These are phyloP conservation scores for Cryphonectria naterciae DNA, from an alignment of 2,329 filamentous ascomycete species.

Conservation along the genomic window DNA sequence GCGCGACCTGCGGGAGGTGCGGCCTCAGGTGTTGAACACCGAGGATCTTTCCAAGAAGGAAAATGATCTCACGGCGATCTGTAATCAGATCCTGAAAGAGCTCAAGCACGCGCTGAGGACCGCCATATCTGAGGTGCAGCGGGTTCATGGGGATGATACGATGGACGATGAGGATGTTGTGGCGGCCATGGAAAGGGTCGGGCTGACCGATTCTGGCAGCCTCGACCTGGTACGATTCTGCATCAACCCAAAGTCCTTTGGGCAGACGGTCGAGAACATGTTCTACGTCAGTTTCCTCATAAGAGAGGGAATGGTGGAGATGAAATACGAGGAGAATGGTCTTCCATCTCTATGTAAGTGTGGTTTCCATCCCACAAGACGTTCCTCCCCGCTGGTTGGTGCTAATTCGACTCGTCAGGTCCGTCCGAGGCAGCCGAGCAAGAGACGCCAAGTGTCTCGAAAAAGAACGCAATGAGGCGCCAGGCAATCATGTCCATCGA, in stretches of 20 bases:
- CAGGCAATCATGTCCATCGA: slow-evolving; percentile 91
- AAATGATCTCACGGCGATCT: slow-evolving; percentile 78
- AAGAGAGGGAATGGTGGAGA: slow-evolving; percentile 76
- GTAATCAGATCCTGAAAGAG: slow-evolving; percentile 70
- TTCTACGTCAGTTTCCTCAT: slow-evolving; percentile 97
- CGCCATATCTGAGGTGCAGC: slow-evolving; percentile 51
- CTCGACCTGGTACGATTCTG: slow-evolving; percentile 85
- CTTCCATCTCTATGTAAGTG: slow-evolving; percentile 80
- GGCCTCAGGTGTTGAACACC: slow-evolving; percentile 76
- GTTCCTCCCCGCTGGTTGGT: background rate
- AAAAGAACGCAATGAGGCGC: slow-evolving; percentile 66
- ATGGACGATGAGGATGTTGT: slow-evolving; percentile 50
- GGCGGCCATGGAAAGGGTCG: slow-evolving; percentile 65
- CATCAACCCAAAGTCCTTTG: slow-evolving; percentile 87
- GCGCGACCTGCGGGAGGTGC: slow-evolving; percentile 69
- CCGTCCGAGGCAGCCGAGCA: slow-evolving; percentile 33
- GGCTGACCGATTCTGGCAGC: slow-evolving; percentile 69
- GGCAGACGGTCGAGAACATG: slow-evolving; percentile 93
- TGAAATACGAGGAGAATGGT: slow-evolving; percentile 73
- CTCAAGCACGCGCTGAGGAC: slow-evolving; percentile 56
- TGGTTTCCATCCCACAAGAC: background rate
- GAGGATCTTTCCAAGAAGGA: slow-evolving; percentile 77
- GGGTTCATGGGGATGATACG: slow-evolving; percentile 48
- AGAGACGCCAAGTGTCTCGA: slow-evolving; percentile 48
- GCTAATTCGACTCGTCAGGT: background rate